Evolutionary conservation across 2,329 filamentous ascomycete species (phyloP), one percentile per base, ranked within the genome.

Genomic region (Samsoniella hepiali): DNA sequence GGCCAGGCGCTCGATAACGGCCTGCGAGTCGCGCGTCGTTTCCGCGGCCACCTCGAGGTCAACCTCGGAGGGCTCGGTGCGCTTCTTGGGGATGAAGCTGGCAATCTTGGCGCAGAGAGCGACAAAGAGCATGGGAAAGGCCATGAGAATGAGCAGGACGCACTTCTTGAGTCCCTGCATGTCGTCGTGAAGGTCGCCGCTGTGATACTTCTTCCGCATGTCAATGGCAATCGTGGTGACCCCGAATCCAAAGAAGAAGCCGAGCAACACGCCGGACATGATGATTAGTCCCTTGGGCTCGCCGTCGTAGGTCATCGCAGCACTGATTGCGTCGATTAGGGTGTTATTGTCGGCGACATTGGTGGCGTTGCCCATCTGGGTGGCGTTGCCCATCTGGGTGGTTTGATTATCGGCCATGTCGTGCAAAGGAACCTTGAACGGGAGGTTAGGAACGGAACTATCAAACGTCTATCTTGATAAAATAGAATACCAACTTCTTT

Each of bases 171-270:
- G 5, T 7, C 54, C 34, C 5, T 4, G 22, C 61, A 63, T 11
- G 47, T 63, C 61, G 3, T 58, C 54, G 15, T 5, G 54, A 2
- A 63, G 61, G 45, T 63, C 61, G n/a, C 61, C 54, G 38, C 1
- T 53, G 45, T 54, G 61, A 31, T 36, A 6, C 61, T 63, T 63
- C 9, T 15, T n/a, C 11, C 36, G 38, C 56, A 63, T 53, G 47
- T 59, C 55, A 4, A 49, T 32, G n/a, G 2, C 22, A n/a, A 59
- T 10, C n/a, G 58, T 22, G 11, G 6, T 27, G 11, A 53, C 3
- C 36, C 54, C 8, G 22, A 49, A 44, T 10, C 31, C 44, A 60
- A 63, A 27, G 55, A 54, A 49, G 31, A 55, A 0, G 10, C 47
- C 32, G 15, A 63, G 40, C 1, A 55, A 4, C 15, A 55, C 22